These are phyloP conservation scores for Penicillium olsonii DNA, from an alignment of 2,329 filamentous ascomycete genomes.

Conservation along the genomic window DNA sequence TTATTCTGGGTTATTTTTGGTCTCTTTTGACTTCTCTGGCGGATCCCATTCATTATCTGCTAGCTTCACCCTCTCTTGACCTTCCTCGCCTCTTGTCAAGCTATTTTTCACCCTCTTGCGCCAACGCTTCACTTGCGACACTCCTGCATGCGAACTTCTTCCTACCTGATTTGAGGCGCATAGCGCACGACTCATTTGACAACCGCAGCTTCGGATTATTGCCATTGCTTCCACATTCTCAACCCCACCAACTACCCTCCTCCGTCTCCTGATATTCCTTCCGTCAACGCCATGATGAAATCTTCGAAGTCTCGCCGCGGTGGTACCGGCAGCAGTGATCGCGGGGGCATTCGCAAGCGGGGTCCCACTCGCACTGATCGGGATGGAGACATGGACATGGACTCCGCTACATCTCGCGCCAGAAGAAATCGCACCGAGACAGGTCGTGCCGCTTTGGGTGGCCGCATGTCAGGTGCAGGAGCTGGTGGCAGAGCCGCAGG, in stretches of 20 bases:
- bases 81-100: background rate
- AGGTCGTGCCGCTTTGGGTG: slow-evolving; percentile 3
- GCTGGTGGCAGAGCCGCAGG: slow-evolving; percentile 31
- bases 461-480: slow-evolving; percentile 1
- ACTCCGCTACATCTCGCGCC: slow-evolving; percentile 41
- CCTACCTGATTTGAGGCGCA: slow-evolving; percentile 28
- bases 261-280: background rate
- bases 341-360: slow-evolving; percentile 56
- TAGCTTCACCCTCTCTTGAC: background rate
- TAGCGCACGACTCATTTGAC: slow-evolving; percentile 23
- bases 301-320: slow-evolving; percentile 33
- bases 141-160: slow-evolving; percentile 24
- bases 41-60: slow-evolving; percentile 15
- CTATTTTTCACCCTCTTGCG: background rate
- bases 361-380: slow-evolving; percentile 52
- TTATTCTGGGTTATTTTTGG: slow-evolving; percentile 14
- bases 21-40: slow-evolving; percentile 6
- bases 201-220: slow-evolving; percentile 2
- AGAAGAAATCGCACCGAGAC: slow-evolving; percentile 32
- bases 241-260: slow-evolving; percentile 1
- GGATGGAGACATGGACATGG: slow-evolving; percentile 66
- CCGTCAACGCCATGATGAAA: slow-evolving; percentile 29
- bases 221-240: background rate
- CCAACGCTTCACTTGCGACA: background rate
- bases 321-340: slow-evolving; percentile 33